Base-by-base conservation (phyloP, 2,329 filamentous ascomycete species). In the Fusarium albidum region DNA sequence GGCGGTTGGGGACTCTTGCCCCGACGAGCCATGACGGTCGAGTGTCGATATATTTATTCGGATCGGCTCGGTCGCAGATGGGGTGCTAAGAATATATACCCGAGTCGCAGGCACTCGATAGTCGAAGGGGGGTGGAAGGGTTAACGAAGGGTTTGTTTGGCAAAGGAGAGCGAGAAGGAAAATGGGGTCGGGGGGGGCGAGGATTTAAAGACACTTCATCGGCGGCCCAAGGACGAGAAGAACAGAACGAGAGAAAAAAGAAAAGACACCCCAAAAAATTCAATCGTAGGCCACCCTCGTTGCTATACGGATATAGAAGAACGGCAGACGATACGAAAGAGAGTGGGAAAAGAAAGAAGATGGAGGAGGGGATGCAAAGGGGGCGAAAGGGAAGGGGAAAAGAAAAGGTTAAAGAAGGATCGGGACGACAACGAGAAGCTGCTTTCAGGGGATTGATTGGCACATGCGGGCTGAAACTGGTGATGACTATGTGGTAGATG, bases 1-100 rank as follows among this genome's bases (percentile, higher is more conserved):
- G 68, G 67, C 51, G 73, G 71, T 59, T 69, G 67, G 54, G 72
- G 72, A 65, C 71, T 74, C 45, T 69, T 73, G 67, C 70, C 69
- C 68, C 72, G 67, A 64, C 66, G 72, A 59, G 71, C 73, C 73
- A 76, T 76, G 58, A 44, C 61, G 55, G 44, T 52, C 42, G 32
- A 51, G 38, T 59, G 45, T 62, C 49, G 45, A 42, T 55, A 42
- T 53, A 40, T 41, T 41, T 39, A 41, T 27, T 61, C 55, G 58
- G 43, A 46, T 55, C 49, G 53, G 52, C 40, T 63, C 48, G 52
- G 51, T 63, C 57, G 52, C 18, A 37, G 31, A n/a, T n/a, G 10
- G 46, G 35, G 26, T 53, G 38, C 13, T 29, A 31, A 27, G 14
- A 51, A 33, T 26, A n/a, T 27, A 17, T 53, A 52, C 43, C 49